Conservation (phyloP, 345 rosid genomes). For the Eucalyptus polyanthemos region DNA sequence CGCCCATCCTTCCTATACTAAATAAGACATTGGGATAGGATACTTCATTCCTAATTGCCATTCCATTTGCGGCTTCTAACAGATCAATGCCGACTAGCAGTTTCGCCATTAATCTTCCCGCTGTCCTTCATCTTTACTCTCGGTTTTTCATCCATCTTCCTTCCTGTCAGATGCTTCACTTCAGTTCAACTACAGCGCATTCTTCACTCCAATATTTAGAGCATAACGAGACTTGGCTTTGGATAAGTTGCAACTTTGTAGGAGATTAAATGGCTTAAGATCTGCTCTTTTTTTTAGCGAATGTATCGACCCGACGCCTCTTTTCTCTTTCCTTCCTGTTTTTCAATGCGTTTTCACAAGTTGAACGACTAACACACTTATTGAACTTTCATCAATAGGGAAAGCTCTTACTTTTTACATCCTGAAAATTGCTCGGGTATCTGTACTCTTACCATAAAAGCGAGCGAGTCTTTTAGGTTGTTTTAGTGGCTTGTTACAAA, state of each 20-base stretch:
- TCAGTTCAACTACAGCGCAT: not conserved
- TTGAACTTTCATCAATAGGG: not conserved
- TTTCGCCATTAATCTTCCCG: not conserved
- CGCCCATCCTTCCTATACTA: not conserved
- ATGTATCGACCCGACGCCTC: not conserved
- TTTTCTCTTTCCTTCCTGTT: not conserved
- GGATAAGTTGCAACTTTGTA: not conserved
- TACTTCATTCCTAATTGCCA: not conserved
- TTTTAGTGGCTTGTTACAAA: not conserved
- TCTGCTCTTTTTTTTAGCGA: not conserved
- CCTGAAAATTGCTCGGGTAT: not conserved
- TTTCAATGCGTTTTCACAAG: not conserved
- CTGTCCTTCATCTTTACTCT: not conserved
- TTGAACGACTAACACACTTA: not conserved
- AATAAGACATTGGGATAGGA: not conserved
- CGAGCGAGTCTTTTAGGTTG: not conserved
- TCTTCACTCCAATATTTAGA: not conserved
- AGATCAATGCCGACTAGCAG: not conserved
- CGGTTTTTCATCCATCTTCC: not conserved
- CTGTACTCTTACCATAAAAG: not conserved
- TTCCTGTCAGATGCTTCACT: not conserved
- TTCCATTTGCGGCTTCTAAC: not conserved
- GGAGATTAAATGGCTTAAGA: not conserved
- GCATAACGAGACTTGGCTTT: not conserved
- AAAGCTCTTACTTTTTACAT: not conserved